Evolutionary conservation across 2,329 filamentous ascomycete genomes (phyloP), one percentile per base, ranked within the genome.

Genomic region (Aspergillus quadricinctus): DNA sequence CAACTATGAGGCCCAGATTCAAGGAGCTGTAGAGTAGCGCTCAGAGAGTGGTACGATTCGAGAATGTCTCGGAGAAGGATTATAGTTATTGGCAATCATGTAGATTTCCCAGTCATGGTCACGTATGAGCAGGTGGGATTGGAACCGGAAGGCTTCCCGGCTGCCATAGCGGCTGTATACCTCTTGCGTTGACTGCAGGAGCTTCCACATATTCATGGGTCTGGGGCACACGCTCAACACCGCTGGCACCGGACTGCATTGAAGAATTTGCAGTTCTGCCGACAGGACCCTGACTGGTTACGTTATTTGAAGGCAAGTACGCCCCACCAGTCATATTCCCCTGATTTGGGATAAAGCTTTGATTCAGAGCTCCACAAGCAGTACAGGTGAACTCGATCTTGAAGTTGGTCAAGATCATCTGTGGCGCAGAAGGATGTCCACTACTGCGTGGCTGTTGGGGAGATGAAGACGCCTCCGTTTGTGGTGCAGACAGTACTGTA

Each of bases 341-440:
- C 29, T 74, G 71, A 25, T 73, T 72, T 31, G 69, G 69, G 25
- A 74, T 69, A 53, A 74, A 74, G 57, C 71, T 70, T 52, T 75
- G 71, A 49, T 75, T 75, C 35, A 73, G 50, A 37, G 69, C 65
- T 25, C 72, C 72, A 48, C 72, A 75, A 1, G 70, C 67, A 6
- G 69, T 72, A 51, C 72, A 75, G 6, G 71, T 71, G 27, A 75
- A 75, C 48, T 75, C 72, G 43, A 75, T 72, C 56, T 74, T 75
- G 55, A 75, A 73, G 43, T 73, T 71, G 9, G 71, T 69, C 5
- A 74, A 61, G 29, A 71, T 61, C 48, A 72, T 59, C 45, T 72
- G 70, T 9, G 71, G 57, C 17, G 65, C 62, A 9, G 60, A 58
- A 43, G 64, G 57, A 51, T 71, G 69, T 21, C 67, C 64, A 53